Conservation (phyloP, 805 yeast species). For the Komagataella phaffii region DNA sequence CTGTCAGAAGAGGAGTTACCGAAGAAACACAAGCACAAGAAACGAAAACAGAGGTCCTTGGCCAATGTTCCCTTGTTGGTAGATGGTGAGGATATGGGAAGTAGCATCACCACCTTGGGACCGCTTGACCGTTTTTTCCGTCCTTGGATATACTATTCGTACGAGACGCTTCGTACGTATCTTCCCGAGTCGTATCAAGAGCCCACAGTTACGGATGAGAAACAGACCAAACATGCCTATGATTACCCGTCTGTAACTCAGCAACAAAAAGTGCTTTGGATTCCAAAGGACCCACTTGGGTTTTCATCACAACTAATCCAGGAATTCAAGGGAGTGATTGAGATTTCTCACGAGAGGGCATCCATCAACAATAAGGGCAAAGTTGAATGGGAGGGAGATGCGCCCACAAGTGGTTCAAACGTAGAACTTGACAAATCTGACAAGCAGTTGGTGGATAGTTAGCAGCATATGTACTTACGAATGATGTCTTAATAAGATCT, state of each 20-base stretch:
- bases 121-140: slow-evolving; percentile 29
- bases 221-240: slow-evolving; percentile 51
- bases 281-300: slow-evolving; percentile 84
- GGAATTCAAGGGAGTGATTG: slow-evolving; percentile 38
- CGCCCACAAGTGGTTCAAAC: slow-evolving; percentile 23
- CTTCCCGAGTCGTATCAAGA: slow-evolving; percentile 48
- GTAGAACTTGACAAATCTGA: background rate
- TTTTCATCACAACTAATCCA: slow-evolving; percentile 50
- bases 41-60: slow-evolving; percentile 4
- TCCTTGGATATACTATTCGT: slow-evolving; percentile 41
- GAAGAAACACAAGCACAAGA: slow-evolving; percentile 2
- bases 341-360: slow-evolving; percentile 59
- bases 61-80: slow-evolving; percentile 48
- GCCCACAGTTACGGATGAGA: slow-evolving; percentile 27
- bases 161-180: slow-evolving; percentile 31
- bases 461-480: background rate
- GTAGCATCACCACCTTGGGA: slow-evolving; percentile 7
- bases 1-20: slow-evolving; percentile 7
- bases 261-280: slow-evolving; percentile 72
- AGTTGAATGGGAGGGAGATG: slow-evolving; percentile 33
- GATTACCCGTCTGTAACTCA: slow-evolving; percentile 64
- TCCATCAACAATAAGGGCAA: slow-evolving; percentile 36
- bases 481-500: background rate
- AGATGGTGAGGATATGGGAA: slow-evolving; percentile 36
- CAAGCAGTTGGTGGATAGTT: background rate